Evolutionary conservation across 108 stramenopile species (phyloP).

Genomic region (Bacterosira constricta): DNA sequence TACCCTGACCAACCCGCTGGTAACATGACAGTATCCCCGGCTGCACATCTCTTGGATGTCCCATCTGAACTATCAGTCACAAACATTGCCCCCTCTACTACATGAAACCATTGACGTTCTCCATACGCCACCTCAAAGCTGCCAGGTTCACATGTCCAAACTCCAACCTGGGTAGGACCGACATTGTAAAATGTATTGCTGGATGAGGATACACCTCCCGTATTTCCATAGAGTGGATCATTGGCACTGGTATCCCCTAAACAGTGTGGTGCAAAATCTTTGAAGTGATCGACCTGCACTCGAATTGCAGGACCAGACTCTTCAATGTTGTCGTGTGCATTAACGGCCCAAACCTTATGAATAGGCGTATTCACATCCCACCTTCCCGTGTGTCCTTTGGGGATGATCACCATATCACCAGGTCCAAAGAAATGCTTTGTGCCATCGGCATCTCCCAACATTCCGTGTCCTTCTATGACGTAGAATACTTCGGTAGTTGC

Average conservation of each 20-base stretch:
- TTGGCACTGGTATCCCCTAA: constrained; percentile 19
- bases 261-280: constrained; percentile 36
- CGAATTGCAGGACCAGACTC: constrained; percentile 51
- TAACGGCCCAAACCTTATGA: constrained; percentile 77
- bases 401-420: constrained; percentile 75
- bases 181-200: constrained; percentile 54
- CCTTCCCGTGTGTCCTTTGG: constrained; percentile 69
- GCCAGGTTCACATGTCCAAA: constrained; percentile 57
- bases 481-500: constrained; percentile 68
- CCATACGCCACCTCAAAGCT: constrained; percentile 29
- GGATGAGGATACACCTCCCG: constrained; percentile 28
- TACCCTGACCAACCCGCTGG: constrained; percentile 65
- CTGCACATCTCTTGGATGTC: constrained; percentile 49
- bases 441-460: constrained; percentile 63
- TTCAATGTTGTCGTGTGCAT: constrained; percentile 54
- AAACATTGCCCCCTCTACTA: constrained; percentile 62
- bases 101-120: constrained; percentile 32
- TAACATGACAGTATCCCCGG: constrained; percentile 73
- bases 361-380: constrained; percentile 71
- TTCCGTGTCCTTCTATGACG: constrained; percentile 65
- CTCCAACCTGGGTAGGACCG: constrained; percentile 61
- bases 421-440: constrained; percentile 64
- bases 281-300: constrained; percentile 48
- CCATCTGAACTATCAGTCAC: constrained; percentile 48
- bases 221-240: constrained; percentile 26